Evolutionary conservation across 83 land plant species (phyloP), one percentile per base, ranked within the genome.

Genomic region (Picea abies): DNA sequence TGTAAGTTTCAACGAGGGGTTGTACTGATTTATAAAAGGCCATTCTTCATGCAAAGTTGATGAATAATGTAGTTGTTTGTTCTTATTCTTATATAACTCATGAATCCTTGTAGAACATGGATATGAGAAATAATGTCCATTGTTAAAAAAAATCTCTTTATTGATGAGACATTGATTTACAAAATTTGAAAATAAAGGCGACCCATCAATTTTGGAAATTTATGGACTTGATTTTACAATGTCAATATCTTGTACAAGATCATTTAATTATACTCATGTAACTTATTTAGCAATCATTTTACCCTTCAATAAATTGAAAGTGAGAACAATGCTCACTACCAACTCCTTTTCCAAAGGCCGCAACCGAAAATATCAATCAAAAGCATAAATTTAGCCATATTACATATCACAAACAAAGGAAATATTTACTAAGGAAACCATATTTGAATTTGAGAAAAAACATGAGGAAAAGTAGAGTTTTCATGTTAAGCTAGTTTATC

Each of bases 201-300:
- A 52, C 12, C 56, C 56, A 52, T 0, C 56, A 2, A 11, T 2
- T 52, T 52, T 52, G 56, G 3, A 65, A 41, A 39, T 12, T 41
- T 80, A 39, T 65, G 60, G 35, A 78, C 86, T 84, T 29, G 86
- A 81, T 86, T 84, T 89, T 1, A 82, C 90, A 11, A 83, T 81
- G 58, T 96, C 95, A 64, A 96, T 97, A 4, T 90, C 93, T 70
- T 65, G 69, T 32, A 93, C 93, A 56, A 95, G 84, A 60, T 97
- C 99, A 63, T 95, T 94, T 65, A 86, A 88, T 85, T 97, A 95
- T 70, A 98, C 99, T 41, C 99, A 98, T 12, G 88, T 91, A 17
- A 97, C 91, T 81, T 95, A 96, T 52, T 90, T 95, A 16, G 93
- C 90, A 61, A 90, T 82, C 84, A 90, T 84, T 79, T 88, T 80